These are phyloP conservation scores for Nothophaeocryptopus gaeumannii DNA, from an alignment of 2,329 filamentous ascomycete species.

Conservation along the genomic window DNA sequence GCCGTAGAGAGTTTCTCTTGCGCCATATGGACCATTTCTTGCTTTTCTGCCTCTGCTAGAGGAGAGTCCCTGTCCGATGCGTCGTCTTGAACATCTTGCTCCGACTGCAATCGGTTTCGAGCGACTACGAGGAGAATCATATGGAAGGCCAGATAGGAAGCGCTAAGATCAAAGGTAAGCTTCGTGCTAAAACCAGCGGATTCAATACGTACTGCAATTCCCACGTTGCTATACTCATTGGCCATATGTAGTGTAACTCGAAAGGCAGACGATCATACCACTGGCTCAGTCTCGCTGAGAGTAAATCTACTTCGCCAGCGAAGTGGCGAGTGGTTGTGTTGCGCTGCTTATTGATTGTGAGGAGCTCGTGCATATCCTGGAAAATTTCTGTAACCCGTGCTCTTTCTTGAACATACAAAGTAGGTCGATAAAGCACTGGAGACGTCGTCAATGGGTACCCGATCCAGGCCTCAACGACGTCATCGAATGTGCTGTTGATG, in stretches of 20 bases:
- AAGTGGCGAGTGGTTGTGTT: neutral
- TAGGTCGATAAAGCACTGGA: slow-evolving; percentile 4
- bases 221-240: slow-evolving; percentile 16
- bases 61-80: neutral
- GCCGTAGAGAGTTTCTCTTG: slow-evolving; percentile 5
- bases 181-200: no score
- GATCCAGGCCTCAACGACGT: slow-evolving; percentile 2
- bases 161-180: neutral
- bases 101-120: neutral
- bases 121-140: slow-evolving; percentile 2
- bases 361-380: slow-evolving; percentile 9
- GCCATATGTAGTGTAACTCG: slow-evolving; percentile 15
- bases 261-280: slow-evolving; percentile 12
- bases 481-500: neutral
- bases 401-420: slow-evolving; percentile 11
- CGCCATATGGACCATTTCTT: neutral
- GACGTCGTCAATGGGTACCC: slow-evolving; percentile 8
- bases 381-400: slow-evolving; percentile 9
- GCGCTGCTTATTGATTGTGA: neutral
- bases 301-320: neutral
- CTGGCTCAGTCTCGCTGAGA: slow-evolving; percentile 6
- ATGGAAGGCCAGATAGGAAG: neutral
- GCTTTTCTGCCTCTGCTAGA: no score
- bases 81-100: neutral
- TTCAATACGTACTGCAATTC: slow-evolving; percentile 13